Conservation (phyloP, 768 basidiomycete genomes). For the Serendipita sp. region DNA sequence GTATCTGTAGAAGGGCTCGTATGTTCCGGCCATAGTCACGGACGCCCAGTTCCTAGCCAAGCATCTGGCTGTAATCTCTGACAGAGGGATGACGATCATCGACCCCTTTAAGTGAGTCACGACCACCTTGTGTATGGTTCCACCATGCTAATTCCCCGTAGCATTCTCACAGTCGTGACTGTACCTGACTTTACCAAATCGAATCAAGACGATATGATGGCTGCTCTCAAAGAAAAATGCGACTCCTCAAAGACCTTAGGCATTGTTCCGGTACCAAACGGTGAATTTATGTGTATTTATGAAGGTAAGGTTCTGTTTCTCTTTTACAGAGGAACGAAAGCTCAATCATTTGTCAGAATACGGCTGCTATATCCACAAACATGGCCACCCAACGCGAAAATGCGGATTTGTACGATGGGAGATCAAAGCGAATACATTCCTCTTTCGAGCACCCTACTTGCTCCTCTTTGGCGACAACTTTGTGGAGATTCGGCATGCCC, state of each 20-base stretch:
- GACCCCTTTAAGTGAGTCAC: conserved; percentile 48
- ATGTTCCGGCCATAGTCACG: not conserved
- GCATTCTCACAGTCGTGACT: conserved; percentile 27
- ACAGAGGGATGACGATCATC: conserved; percentile 45
- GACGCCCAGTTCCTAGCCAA: conserved; percentile 41
- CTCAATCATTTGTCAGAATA: conserved; percentile 28
- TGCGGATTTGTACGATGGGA: conserved; percentile 66
- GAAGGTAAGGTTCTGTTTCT: conserved; percentile 34
- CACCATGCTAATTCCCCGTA: not conserved
- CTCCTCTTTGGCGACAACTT: conserved; percentile 61
- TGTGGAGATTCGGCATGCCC: conserved; percentile 53
- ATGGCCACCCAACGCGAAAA: conserved; percentile 46
- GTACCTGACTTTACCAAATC: conserved; percentile 44
- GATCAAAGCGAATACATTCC: conserved; percentile 44
- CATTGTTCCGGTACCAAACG: conserved; percentile 34
- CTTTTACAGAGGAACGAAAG: not conserved
- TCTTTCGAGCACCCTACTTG: conserved; percentile 43
- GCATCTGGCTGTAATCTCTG: conserved; percentile 48
- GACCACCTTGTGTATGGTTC: not conserved
- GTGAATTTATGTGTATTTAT: conserved; percentile 55
- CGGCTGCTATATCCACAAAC: conserved; percentile 60
- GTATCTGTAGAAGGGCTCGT: not conserved
- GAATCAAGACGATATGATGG: conserved; percentile 24
- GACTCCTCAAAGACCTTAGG: conserved; percentile 49
- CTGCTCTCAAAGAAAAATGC: conserved; percentile 40